A percentile compares a stretch with the other conserved stretches of the same genome.
Evolutionary conservation across 2,329 filamentous ascomycete species (phyloP).

Genomic region (Microascus cirrosus): DNA sequence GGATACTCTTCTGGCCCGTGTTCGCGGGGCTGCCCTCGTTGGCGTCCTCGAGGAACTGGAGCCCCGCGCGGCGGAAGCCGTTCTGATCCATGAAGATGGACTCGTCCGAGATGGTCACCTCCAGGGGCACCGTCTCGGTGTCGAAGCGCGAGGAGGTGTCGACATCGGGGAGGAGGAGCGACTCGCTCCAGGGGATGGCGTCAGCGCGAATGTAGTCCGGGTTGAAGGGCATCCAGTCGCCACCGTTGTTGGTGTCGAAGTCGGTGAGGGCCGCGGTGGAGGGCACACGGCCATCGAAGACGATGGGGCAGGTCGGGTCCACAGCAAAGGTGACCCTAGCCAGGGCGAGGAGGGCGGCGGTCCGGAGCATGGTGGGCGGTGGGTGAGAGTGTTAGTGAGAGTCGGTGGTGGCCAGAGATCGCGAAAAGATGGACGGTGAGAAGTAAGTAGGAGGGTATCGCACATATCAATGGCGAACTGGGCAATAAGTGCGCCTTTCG

Average conservation of each 20-base stretch:
- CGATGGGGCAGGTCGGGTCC: conserved; percentile 18
- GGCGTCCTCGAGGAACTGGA: conserved; percentile 28
- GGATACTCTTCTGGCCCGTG: conserved; percentile 21
- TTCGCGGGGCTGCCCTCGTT: conserved; percentile 25
- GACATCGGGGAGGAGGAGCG: conserved; percentile 18
- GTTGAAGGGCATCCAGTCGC: conserved; percentile 19
- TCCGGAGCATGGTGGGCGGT: not conserved
- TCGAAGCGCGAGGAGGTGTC: conserved; percentile 23
- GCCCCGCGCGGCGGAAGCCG: conserved; percentile 31
- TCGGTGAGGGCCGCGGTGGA: conserved; percentile 12
- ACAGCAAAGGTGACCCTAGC: not conserved
- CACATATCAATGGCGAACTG: not conserved
- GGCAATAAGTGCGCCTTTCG: not conserved
- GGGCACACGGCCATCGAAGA: conserved; percentile 24
- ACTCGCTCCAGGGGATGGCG: conserved; percentile 22
- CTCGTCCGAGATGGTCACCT: conserved; percentile 30
- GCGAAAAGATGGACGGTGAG: not conserved
- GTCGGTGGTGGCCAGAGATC: not conserved
- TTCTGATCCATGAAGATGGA: conserved; percentile 32
- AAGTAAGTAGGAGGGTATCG: not conserved
- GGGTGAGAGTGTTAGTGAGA: not conserved
- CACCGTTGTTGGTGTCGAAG: conserved; percentile 17
- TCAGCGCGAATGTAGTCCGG: conserved; percentile 23
- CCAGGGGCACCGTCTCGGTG: conserved; percentile 20
- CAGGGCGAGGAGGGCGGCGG: conserved; percentile 2